These are phyloP conservation scores for Trichoderma sp. DNA, from an alignment of 2,329 filamentous ascomycete genomes.

Conservation along the genomic window DNA sequence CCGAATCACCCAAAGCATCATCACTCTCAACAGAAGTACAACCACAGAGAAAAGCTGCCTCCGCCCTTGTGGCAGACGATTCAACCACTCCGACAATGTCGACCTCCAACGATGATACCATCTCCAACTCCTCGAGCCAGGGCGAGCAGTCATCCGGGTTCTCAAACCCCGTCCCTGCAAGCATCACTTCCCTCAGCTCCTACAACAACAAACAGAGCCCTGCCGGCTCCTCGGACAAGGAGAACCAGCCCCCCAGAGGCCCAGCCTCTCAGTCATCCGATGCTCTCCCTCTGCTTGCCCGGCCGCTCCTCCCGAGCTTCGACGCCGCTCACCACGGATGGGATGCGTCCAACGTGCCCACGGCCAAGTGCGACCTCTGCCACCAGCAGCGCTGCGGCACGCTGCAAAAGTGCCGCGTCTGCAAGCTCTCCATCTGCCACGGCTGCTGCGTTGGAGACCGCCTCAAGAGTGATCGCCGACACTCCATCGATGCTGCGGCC, in stretches of 20 bases:
- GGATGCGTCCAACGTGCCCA: conserved; percentile 32
- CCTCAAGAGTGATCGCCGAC: conserved; percentile 30
- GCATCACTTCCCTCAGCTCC: neutral
- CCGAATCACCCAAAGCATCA: no score
- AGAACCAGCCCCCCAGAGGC: neutral
- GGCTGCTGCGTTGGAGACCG: conserved; percentile 30
- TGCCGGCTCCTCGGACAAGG: neutral
- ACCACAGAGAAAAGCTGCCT: neutral
- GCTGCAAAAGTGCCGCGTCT: conserved; percentile 34
- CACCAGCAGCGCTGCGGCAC: conserved; percentile 33
- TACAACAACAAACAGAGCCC: neutral
- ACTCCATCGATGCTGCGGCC: conserved; percentile 31
- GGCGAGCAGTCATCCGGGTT: neutral
- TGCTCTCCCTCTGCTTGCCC: neutral
- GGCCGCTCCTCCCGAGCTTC: conserved; percentile 11
- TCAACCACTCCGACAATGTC: neutral
- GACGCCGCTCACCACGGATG: conserved; percentile 31
- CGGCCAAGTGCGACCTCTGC: conserved; percentile 38
- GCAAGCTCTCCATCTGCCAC: conserved; percentile 35
- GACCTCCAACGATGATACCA: neutral
- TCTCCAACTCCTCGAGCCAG: neutral
- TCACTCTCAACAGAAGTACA: neutral
- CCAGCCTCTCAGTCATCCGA: neutral
- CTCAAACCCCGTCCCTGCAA: neutral
- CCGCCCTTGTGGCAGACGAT: neutral